phyloP scores from a whole-genome alignment of 192 early-diverging fungal genomes.

The Funneliformis geosporum region DNA sequence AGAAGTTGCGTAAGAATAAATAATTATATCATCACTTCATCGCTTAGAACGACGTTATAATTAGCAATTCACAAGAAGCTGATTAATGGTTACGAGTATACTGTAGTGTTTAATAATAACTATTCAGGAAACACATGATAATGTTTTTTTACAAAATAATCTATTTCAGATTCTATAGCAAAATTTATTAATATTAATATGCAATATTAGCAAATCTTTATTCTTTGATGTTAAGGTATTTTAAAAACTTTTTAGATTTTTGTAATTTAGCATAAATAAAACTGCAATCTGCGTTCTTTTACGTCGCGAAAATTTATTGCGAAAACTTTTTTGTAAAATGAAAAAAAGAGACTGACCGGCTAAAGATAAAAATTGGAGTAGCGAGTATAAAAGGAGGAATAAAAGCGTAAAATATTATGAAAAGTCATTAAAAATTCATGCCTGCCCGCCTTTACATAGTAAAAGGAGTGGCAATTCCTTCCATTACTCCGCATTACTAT shows the following conservation, averaged over 20 bases:
- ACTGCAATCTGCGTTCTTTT: constrained; percentile 16
- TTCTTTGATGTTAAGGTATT: no score
- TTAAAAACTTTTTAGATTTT: not conserved
- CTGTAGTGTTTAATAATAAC: no score
- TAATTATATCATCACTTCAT: not conserved
- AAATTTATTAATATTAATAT: not conserved
- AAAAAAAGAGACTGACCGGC: not conserved
- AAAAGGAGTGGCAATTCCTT: constrained; percentile 16
- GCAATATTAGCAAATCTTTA: not conserved
- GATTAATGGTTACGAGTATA: no score
- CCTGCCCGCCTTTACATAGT: constrained; percentile 10
- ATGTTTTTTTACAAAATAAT: not conserved
- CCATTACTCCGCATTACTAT: not conserved
- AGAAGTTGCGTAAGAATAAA: not conserved
- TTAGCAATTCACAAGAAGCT: not conserved
- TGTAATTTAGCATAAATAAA: not conserved
- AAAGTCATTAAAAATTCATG: constrained; percentile 7
- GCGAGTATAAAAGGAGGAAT: not conserved
- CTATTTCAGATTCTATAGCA: not conserved
- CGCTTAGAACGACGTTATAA: not conserved
- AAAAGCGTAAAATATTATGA: not conserved
- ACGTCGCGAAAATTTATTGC: not conserved
- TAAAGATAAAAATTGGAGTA: not conserved
- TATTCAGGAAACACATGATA: no score
- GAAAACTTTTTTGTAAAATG: not conserved